Evolutionary conservation across 257 asterid genomes (phyloP).

Genomic region (Capsicum rhomboideum): DNA sequence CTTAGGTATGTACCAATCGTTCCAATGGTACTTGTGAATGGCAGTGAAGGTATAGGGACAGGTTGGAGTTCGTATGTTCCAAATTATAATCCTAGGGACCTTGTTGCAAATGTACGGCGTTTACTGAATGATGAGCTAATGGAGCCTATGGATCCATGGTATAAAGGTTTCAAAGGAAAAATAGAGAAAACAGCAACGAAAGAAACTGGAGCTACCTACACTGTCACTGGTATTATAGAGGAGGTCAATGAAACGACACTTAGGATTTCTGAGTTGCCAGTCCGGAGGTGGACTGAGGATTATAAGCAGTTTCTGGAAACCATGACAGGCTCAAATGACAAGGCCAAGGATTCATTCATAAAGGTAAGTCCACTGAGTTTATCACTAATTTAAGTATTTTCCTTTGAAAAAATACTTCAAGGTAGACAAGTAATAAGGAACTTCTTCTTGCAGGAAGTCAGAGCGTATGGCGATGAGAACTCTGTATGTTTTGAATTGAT

Average conservation of each 20-base stretch:
- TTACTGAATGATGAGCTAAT: conserved; percentile 63
- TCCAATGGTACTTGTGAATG: conserved; percentile 89
- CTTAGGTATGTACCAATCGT: conserved; percentile 80
- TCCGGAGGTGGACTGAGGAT: conserved; percentile 89
- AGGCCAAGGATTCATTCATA: conserved; percentile 75
- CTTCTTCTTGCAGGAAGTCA: conserved; percentile 38
- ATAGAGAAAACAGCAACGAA: conserved; percentile 63
- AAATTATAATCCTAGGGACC: conserved; percentile 81
- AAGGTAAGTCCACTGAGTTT: conserved; percentile 33
- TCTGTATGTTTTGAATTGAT: conserved; percentile 52
- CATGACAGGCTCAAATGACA: conserved; percentile 54
- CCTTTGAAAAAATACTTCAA: background rate
- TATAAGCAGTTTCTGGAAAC: conserved; percentile 88
- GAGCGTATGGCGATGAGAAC: conserved; percentile 61
- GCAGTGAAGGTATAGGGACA: conserved; percentile 99
- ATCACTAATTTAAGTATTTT: background rate
- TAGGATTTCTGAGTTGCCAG: conserved; percentile 75
- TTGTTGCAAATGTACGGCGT: conserved; percentile 65
- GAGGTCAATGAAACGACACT: conserved; percentile 63
- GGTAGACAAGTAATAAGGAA: background rate
- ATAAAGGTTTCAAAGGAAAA: conserved; percentile 72
- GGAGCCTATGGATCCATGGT: conserved; percentile 94
- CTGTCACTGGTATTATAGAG: conserved; percentile 62
- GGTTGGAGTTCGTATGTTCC: conserved; percentile 95
- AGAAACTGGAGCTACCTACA: conserved; percentile 57